Evolutionary conservation across 805 yeast species (phyloP), one percentile per base, ranked within the genome.

Genomic region (Metschnikowia colocasiae): DNA sequence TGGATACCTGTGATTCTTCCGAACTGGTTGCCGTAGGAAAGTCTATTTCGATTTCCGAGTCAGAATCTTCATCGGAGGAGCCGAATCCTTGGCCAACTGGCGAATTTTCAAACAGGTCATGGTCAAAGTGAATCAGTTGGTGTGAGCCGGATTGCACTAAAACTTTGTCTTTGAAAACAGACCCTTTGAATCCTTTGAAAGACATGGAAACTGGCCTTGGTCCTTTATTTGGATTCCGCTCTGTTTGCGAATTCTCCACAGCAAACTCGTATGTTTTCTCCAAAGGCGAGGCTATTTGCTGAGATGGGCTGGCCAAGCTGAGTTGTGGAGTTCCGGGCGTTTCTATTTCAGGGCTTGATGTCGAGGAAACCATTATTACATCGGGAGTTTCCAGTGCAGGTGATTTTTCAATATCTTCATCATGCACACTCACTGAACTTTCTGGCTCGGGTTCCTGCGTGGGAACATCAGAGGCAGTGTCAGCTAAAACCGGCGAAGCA

Each of bases 101-200:
- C 18, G 59, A 57, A 4, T 56, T 56, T 10, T 60, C 59, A 40
- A 59, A 61, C 19, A 60, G 56, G 6, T 58, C 65, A 19, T 67
- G 69, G 26, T 68, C 58, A 46, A 65, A 69, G 44, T 70, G 68
- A 37, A 72, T 64, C 35, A 71, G 67, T 56, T 71, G 75, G 46
- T 72, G 76, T 8, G 74, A 67, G 23, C 65, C 72, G 12, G 69
- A 61, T 37, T 45, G 50, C 18, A 47, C 49, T 20, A 53, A 15
- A 3, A 39, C 38, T 19, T 49, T 40, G 38, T 49, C 40, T 20
- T 50, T 48, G 27, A 81, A 76, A 1, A 79, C 68, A 1, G 88
- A 84, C 0, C 82, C 86, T 45, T 68, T 74, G 46, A 83, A 61
- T 0, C 90, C 90, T 51, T 76, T 76, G 63, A 81, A 82, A 1